A percentile compares a stretch with the other conserved stretches of the same genome.
Evolutionary conservation across 257 asterid species (phyloP).

Genomic region (Salvia miltiorrhiza): DNA sequence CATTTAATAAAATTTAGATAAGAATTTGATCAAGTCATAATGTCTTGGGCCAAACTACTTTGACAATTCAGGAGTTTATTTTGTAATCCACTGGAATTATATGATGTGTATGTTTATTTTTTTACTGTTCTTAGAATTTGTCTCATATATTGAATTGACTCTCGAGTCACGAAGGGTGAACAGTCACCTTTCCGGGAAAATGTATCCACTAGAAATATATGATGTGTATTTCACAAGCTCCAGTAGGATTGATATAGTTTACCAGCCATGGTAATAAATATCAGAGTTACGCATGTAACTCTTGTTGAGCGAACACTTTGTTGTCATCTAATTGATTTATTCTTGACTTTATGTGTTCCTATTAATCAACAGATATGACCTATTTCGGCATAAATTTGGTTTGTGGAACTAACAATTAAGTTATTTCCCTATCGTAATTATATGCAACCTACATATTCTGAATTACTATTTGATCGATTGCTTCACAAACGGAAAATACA

Average conservation of each 20-base stretch:
- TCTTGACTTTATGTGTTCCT: not conserved
- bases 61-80: not conserved
- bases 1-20: not conserved
- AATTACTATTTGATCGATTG: not conserved
- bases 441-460: not conserved
- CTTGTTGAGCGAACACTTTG: slow-evolving; percentile 9
- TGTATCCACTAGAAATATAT: not conserved
- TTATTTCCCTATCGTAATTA: not conserved
- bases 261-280: slow-evolving; percentile 3
- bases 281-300: not conserved
- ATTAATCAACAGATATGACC: not conserved
- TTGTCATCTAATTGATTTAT: slow-evolving; percentile 2
- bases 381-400: not conserved
- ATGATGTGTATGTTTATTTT: not conserved
- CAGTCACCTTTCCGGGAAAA: not conserved
- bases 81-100: not conserved
- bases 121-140: not conserved
- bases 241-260: not conserved
- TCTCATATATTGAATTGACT: not conserved
- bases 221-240: not conserved
- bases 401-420: not conserved
- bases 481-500: not conserved
- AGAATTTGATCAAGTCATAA: not conserved
- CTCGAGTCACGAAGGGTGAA: not conserved
- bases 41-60: not conserved